These are phyloP conservation scores for Neurospora sp. DNA, from an alignment of 2,329 filamentous ascomycete species.

Conservation along the genomic window DNA sequence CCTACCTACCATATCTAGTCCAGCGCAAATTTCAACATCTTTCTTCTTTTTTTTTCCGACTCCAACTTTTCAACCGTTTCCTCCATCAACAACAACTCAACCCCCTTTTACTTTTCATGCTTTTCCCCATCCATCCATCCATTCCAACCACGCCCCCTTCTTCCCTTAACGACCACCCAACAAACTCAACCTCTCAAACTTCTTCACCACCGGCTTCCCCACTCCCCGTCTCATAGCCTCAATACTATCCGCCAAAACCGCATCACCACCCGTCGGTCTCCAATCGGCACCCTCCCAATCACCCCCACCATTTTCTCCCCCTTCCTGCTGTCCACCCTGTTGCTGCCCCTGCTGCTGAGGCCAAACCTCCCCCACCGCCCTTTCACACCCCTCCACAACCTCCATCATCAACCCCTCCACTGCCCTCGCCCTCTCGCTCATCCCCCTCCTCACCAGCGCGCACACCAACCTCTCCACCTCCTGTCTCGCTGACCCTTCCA, in stretches of 20 bases:
- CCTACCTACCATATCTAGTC: background rate
- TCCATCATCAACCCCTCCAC: conserved; percentile 66
- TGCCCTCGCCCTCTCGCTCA: conserved; percentile 78
- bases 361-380: conserved; percentile 61
- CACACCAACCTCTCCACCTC: conserved; percentile 70
- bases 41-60: background rate
- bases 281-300: conserved; percentile 21
- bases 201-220: conserved; percentile 24
- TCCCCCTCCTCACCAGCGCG: conserved; percentile 66
- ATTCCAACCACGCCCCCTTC: background rate
- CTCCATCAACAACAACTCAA: background rate
- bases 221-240: conserved; percentile 26
- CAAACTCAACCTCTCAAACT: conserved; percentile 40
- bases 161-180: conserved; percentile 25
- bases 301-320: too few species aligned
- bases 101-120: background rate
- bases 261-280: conserved; percentile 37
- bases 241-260: conserved; percentile 41
- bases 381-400: conserved; percentile 59
- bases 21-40: background rate
- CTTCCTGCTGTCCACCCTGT: too few species aligned
- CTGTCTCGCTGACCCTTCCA: conserved; percentile 55
- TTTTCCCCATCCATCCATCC: background rate
- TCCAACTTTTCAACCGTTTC: background rate
- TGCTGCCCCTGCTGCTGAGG: conserved; percentile 26